Percentiles rank a stretch among this genome's conserved stretches.
Evolutionary conservation across 805 yeast genomes (phyloP).

Genomic region (Teunomyces aglyptinius): DNA sequence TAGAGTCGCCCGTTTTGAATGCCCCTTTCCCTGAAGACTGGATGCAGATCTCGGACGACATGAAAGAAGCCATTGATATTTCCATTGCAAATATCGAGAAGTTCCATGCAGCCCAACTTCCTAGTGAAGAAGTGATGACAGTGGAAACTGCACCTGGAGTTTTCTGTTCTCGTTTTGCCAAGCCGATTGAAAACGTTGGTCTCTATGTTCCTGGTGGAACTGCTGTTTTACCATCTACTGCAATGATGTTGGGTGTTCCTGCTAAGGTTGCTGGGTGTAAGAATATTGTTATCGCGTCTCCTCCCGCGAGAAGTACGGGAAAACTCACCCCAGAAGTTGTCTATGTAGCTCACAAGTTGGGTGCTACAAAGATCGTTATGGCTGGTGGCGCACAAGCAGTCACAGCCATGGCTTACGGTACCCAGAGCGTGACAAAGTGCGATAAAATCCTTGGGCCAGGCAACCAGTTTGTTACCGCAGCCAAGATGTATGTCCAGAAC

Average conservation of each 20-base stretch:
- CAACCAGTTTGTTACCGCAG: slow-evolving; percentile 98
- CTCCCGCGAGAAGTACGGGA: slow-evolving; percentile 88
- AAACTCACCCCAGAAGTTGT: slow-evolving; percentile 94
- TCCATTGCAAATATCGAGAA: slow-evolving; percentile 84
- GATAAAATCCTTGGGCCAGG: slow-evolving; percentile 99
- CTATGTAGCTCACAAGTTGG: slow-evolving; percentile 93
- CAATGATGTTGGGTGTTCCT: slow-evolving; percentile 97
- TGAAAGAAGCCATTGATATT: slow-evolving; percentile 82
- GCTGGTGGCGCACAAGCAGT: slow-evolving; percentile 99
- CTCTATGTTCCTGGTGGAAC: slow-evolving; percentile 98
- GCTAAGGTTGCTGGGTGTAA: slow-evolving; percentile 97
- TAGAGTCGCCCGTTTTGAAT: slow-evolving; percentile 66
- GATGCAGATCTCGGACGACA: slow-evolving; percentile 69
- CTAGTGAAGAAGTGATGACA: slow-evolving; percentile 59
- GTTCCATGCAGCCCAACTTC: slow-evolving; percentile 93
- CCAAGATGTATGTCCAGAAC: slow-evolving; percentile 95
- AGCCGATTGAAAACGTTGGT: slow-evolving; percentile 94
- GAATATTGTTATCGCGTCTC: slow-evolving; percentile 89
- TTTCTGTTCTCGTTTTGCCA: slow-evolving; percentile 87
- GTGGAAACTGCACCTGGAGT: slow-evolving; percentile 97
- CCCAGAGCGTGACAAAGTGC: slow-evolving; percentile 86
- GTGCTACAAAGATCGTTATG: slow-evolving; percentile 83
- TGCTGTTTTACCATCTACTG: slow-evolving; percentile 96
- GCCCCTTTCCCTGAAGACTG: slow-evolving; percentile 86
- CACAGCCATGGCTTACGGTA: slow-evolving; percentile 98